A percentile compares a stretch with the other conserved stretches of the same genome.
phyloP scores from a whole-genome alignment of 805 yeast species.

The Maudiozyma barnettii region DNA sequence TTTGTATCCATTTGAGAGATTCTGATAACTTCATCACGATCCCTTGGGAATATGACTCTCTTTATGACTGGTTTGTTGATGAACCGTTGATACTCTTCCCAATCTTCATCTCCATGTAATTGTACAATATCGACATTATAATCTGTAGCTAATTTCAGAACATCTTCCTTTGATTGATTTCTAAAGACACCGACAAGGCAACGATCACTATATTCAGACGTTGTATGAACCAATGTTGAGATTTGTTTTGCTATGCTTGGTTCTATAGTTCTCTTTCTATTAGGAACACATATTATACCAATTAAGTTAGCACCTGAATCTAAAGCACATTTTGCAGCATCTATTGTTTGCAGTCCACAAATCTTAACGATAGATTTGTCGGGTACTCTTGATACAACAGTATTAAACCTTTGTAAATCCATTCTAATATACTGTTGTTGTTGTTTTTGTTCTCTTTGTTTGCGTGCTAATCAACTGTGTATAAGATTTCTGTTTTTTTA shows the following conservation, averaged over 20 bases:
- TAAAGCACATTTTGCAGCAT: conserved; percentile 65
- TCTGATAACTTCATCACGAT: conserved; percentile 33
- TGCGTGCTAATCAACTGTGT: not conserved
- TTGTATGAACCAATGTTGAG: conserved; percentile 31
- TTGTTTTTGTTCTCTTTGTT: too few relatives aligned
- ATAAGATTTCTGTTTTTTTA: too few relatives aligned
- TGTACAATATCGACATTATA: conserved; percentile 70
- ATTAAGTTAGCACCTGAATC: conserved; percentile 63
- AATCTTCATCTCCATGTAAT: conserved; percentile 62
- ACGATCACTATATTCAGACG: conserved; percentile 41
- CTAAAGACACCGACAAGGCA: conserved; percentile 83
- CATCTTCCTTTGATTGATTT: conserved; percentile 64
- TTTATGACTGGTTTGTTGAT: conserved; percentile 54
- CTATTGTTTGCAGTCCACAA: conserved; percentile 66
- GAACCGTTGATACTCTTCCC: conserved; percentile 33
- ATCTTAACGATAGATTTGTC: conserved; percentile 51
- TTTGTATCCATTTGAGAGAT: conserved; percentile 11
- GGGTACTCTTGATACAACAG: not conserved
- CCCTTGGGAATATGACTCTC: conserved; percentile 54
- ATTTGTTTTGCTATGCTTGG: conserved; percentile 39
- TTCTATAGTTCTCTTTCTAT: conserved; percentile 60
- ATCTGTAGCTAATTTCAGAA: conserved; percentile 33
- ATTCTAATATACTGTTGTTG: not conserved
- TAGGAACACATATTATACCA: conserved; percentile 85
- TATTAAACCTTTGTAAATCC: not conserved